Base-by-base conservation (phyloP, 139 green algal genomes). In the Coccomyxa sp. region DNA sequence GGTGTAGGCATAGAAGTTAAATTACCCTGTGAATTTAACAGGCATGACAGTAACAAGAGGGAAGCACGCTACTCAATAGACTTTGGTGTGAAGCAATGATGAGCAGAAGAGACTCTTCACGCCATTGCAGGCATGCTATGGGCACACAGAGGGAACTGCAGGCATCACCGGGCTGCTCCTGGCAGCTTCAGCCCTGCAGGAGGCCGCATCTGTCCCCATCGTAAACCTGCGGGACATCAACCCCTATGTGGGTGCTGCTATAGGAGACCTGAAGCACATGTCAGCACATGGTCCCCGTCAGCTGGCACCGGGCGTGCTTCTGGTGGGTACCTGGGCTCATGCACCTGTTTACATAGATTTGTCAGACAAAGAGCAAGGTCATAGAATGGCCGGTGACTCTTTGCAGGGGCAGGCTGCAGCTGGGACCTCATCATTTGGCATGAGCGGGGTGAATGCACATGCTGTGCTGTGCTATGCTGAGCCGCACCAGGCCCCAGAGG, bases 131-230 rank as follows among this genome's bases (percentile, higher is more conserved):
- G 50, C 87, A 31, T 93, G 89, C 83, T 84, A 95, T 4, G 94
- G 93, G 6, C 95, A 98, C 82, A 89, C 85, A 5, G 95, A 98
- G 85, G 87, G 91, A 3, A 91, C 89, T 24, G 86, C 90, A 0
- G 95, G 95, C n/a, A 55, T 94, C 1, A 87, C 92, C 36, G 92
- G 91, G 33, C 69, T 97, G 2, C 50, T 86, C 5, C 84, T 94
- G 77, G 88, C 87, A 12, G 14, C n/a, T 27, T 29, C 33, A 14
- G 24, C 34, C 33, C 70, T 74, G 24, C 24, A 2, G 33, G 14
- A 44, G 24, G 35, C 36, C 3, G 16, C 16, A 0, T 12, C 14
- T 2, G 24, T 34, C 9, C 74, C 88, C 2, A 55, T 94, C 8
- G 69, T 91, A 70, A 90, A 97, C 81, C 85, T 97, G 54, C 36